phyloP scores from a whole-genome alignment of 352 stramenopile species.

The Pythium myriotylum region DNA sequence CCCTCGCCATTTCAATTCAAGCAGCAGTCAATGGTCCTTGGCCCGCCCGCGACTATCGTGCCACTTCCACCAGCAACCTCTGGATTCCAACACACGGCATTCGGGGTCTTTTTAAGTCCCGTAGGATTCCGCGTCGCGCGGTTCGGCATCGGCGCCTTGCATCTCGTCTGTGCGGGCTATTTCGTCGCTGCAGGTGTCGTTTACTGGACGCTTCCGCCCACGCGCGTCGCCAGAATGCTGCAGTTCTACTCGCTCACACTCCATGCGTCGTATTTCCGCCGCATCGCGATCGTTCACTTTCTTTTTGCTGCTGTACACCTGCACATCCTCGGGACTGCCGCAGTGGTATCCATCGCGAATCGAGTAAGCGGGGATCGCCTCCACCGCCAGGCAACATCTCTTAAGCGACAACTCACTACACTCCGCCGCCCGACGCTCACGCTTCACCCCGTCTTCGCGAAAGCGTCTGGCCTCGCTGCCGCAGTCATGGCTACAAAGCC shows the following conservation, averaged over 20 bases:
- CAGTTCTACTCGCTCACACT: slow-evolving; percentile 21
- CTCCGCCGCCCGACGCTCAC: background rate
- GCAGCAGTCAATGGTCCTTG: too few relatives aligned
- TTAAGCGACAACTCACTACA: background rate
- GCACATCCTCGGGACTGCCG: background rate
- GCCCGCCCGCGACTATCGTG: too few relatives aligned
- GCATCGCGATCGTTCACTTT: slow-evolving; percentile 12
- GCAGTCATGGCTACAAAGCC: background rate
- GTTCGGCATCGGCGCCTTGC: slow-evolving; percentile 10
- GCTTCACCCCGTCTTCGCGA: background rate
- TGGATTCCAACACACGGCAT: background rate
- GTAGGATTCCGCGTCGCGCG: background rate
- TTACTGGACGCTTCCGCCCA: slow-evolving; percentile 9
- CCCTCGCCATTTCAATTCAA: too few relatives aligned
- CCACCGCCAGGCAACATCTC: background rate
- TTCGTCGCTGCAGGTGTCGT: slow-evolving; percentile 15
- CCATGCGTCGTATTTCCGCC: background rate
- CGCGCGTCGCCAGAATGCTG: slow-evolving; percentile 6
- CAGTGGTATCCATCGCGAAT: background rate
- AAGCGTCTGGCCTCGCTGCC: too few relatives aligned
- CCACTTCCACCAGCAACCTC: too few relatives aligned
- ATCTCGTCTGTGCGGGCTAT: slow-evolving; percentile 13
- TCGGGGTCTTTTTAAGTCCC: slow-evolving; percentile 10
- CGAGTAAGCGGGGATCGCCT: background rate
- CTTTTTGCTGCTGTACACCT: slow-evolving; percentile 10